Evolutionary conservation across 2,329 filamentous ascomycete species (phyloP).

Genomic region (Plenodomus biglobosus): DNA sequence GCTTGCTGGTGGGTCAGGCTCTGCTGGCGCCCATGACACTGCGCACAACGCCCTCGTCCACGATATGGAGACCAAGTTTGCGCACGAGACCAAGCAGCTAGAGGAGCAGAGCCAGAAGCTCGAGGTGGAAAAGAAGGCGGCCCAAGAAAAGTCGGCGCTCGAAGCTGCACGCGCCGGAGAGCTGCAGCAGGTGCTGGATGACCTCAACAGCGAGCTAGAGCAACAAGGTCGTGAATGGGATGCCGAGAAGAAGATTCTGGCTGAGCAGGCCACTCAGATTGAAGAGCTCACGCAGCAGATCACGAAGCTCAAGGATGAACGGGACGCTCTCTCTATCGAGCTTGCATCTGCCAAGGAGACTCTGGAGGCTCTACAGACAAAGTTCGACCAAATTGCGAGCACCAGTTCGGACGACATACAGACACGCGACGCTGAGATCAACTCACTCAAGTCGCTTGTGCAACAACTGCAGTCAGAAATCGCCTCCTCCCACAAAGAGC

Average conservation of each 20-base stretch:
- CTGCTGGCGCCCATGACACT: conserved; percentile 18
- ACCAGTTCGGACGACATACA: conserved; percentile 29
- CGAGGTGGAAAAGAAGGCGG: conserved; percentile 34
- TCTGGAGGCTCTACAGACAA: conserved; percentile 32
- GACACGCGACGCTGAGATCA: conserved; percentile 34
- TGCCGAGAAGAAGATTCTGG: conserved; percentile 40
- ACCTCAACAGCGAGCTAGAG: conserved; percentile 41
- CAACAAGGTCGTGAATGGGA: conserved; percentile 41
- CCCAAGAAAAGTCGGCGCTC: conserved; percentile 34
- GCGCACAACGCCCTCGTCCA: conserved; percentile 32
- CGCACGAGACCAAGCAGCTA: conserved; percentile 36
- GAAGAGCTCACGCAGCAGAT: conserved; percentile 29
- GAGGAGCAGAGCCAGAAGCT: conserved; percentile 37
- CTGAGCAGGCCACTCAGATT: conserved; percentile 34
- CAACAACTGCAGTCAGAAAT: conserved; percentile 29
- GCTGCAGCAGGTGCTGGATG: conserved; percentile 39
- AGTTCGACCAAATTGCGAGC: conserved; percentile 31
- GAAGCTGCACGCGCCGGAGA: conserved; percentile 38
- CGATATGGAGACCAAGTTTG: conserved; percentile 43
- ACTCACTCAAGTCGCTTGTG: conserved; percentile 28
- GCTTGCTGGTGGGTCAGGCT: conserved; percentile 23
- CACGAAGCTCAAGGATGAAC: conserved; percentile 26
- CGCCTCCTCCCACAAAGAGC: conserved; percentile 22
- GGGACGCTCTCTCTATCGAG: conserved; percentile 27
- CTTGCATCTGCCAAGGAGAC: conserved; percentile 24